These are phyloP conservation scores for Mortierella sp. DNA, from an alignment of 371 early-diverging fungal species.

Conservation along the genomic window DNA sequence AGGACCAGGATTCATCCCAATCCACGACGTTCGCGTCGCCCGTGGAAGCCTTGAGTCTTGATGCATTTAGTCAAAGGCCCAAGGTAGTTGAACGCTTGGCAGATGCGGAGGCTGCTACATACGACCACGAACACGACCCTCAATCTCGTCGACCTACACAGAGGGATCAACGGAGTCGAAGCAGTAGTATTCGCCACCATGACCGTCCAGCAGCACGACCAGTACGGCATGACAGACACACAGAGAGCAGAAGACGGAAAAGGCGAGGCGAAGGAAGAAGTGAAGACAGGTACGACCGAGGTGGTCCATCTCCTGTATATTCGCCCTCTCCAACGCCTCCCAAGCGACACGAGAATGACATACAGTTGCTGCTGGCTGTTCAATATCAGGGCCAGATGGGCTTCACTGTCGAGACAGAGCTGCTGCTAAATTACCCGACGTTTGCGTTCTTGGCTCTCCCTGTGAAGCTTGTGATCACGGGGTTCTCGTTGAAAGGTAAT, in stretches of 20 bases:
- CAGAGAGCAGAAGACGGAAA: constrained; percentile 1
- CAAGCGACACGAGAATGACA: constrained; percentile 66
- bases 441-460: constrained; percentile 92
- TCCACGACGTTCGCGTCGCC: constrained; percentile 28
- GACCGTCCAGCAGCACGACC: not conserved
- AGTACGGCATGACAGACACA: not conserved
- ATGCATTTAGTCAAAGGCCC: constrained; percentile 27
- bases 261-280: constrained; percentile 1
- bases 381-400: constrained; percentile 88
- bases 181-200: constrained; percentile 8
- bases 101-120: not conserved
- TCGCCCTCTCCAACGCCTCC: constrained; percentile 12
- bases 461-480: constrained; percentile 82
- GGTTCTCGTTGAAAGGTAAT: constrained; percentile 83
- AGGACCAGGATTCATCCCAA: constrained; percentile 2
- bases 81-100: constrained; percentile 19
- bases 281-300: constrained; percentile 6
- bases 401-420: constrained; percentile 84
- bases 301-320: not conserved
- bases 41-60: constrained; percentile 35
- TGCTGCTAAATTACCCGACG: constrained; percentile 93
- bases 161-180: constrained; percentile 12
- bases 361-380: constrained; percentile 79
- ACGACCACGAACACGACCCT: not conserved
- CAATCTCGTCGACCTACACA: constrained; percentile 8